phyloP scores from a whole-genome alignment of 352 stramenopile genomes.

The Globisporangium rhizosaccharum region DNA sequence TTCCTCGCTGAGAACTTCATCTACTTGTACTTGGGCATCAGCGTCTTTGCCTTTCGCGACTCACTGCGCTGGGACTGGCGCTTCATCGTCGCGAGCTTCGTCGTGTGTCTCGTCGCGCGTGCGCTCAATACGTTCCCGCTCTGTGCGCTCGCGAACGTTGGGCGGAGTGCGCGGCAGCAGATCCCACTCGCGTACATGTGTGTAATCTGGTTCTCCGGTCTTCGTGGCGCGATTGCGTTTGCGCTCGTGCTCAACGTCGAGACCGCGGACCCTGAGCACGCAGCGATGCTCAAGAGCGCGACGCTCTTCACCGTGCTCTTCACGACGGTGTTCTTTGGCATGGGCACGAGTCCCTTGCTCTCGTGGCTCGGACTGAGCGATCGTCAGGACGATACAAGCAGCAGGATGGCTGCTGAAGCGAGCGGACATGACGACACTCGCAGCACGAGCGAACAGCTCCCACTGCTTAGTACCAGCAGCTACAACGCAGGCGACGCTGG shows the following conservation, averaged over 20 bases:
- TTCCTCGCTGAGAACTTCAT: slow-evolving; percentile 50
- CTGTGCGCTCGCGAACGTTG: slow-evolving; percentile 27
- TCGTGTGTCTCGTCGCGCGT: slow-evolving; percentile 21
- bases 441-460: too few relatives aligned
- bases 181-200: slow-evolving; percentile 35
- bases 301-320: slow-evolving; percentile 57
- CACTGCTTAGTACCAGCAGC: too few relatives aligned
- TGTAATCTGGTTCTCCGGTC: slow-evolving; percentile 77
- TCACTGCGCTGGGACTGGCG: slow-evolving; percentile 35
- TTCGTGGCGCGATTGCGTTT: slow-evolving; percentile 81
- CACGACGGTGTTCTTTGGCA: slow-evolving; percentile 46
- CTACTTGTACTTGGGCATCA: slow-evolving; percentile 46
- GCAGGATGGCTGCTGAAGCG: too few relatives aligned
- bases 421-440: too few relatives aligned
- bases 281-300: slow-evolving; percentile 37
- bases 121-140: slow-evolving; percentile 36
- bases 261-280: slow-evolving; percentile 19
- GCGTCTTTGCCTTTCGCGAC: slow-evolving; percentile 28
- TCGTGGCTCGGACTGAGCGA: slow-evolving; percentile 14
- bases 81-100: slow-evolving; percentile 27
- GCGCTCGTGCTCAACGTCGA: slow-evolving; percentile 39
- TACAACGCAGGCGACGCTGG: too few relatives aligned
- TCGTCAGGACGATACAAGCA: too few relatives aligned
- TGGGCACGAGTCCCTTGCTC: slow-evolving; percentile 36
- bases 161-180: slow-evolving; percentile 10